Percentiles rank a stretch among this genome's conserved stretches.
Conservation (phyloP, 2,329 filamentous ascomycete species). For the Talaromyces sp. region DNA sequence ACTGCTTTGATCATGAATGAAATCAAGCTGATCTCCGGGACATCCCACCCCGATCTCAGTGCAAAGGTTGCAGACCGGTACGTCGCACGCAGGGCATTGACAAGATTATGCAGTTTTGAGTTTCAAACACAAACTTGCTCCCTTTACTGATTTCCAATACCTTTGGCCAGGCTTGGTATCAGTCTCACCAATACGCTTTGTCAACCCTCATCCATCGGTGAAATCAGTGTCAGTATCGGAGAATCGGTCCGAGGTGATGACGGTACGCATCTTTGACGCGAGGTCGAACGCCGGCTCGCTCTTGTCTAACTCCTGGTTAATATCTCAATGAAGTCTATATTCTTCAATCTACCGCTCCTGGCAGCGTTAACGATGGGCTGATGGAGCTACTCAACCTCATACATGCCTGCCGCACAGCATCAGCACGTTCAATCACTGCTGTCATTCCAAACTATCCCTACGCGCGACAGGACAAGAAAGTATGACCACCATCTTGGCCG, state of each 20-base stretch:
- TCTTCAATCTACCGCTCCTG: constrained; percentile 87
- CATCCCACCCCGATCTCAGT: constrained; percentile 70
- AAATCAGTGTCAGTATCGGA: constrained; percentile 74
- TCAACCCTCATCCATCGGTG: constrained; percentile 64
- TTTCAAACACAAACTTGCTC: neutral
- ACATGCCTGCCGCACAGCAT: constrained; percentile 84
- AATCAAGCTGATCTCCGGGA: constrained; percentile 72
- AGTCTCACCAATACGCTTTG: constrained; percentile 68
- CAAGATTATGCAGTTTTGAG: neutral
- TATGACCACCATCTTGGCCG: neutral
- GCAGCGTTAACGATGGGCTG: constrained; percentile 93
- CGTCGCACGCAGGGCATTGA: constrained; percentile 22
- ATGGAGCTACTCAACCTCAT: constrained; percentile 99
- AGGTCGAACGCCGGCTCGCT: constrained; percentile 19
- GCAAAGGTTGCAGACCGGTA: constrained; percentile 67
- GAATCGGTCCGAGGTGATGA: constrained; percentile 97
- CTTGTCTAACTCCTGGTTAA: constrained; percentile 12
- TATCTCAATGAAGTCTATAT: constrained; percentile 69
- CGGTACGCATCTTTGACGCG: constrained; percentile 51
- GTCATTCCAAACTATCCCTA: constrained; percentile 96
- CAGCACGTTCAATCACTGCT: constrained; percentile 87
- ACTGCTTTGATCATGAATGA: constrained; percentile 50
- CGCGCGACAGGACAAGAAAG: constrained; percentile 92
- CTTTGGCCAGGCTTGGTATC: constrained; percentile 57
- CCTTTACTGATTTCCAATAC: neutral